Evolutionary conservation across 306 rosid species (phyloP).

Genomic region (Clitoria ternatea): DNA sequence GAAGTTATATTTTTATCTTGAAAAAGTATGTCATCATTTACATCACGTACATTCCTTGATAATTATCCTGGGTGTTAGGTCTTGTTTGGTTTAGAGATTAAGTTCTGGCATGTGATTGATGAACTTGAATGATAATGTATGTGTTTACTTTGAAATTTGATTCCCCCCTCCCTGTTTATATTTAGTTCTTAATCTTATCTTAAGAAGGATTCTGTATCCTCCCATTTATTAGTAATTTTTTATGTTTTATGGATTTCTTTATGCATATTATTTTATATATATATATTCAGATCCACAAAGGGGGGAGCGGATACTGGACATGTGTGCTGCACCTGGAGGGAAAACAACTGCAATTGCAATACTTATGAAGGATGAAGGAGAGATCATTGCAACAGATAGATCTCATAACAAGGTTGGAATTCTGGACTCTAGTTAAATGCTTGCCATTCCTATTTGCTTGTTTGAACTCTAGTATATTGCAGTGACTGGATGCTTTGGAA

Average conservation of each 20-base stretch:
- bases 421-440: constrained; percentile 19
- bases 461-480: neutral
- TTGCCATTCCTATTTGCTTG: constrained; percentile 4
- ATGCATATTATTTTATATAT: constrained; percentile 9
- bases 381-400: constrained; percentile 85
- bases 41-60: neutral
- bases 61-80: neutral
- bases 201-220: neutral
- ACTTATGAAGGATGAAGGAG: constrained; percentile 91
- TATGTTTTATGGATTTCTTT: neutral
- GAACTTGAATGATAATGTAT: neutral
- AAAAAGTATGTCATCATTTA: neutral
- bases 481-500: constrained; percentile 4
- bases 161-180: neutral
- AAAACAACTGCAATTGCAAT: constrained; percentile 95
- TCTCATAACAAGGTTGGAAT: constrained; percentile 89
- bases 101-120: neutral
- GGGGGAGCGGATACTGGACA: constrained; percentile 84
- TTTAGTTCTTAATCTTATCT: neutral
- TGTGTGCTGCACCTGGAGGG: constrained; percentile 99
- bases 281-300: constrained; percentile 72
- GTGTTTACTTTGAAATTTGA: neutral
- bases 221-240: neutral
- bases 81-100: neutral
- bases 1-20: neutral